These are phyloP conservation scores for Austroboletus olivaceoglutinosus DNA, from an alignment of 1,284 basidiomycete species.

Conservation along the genomic window DNA sequence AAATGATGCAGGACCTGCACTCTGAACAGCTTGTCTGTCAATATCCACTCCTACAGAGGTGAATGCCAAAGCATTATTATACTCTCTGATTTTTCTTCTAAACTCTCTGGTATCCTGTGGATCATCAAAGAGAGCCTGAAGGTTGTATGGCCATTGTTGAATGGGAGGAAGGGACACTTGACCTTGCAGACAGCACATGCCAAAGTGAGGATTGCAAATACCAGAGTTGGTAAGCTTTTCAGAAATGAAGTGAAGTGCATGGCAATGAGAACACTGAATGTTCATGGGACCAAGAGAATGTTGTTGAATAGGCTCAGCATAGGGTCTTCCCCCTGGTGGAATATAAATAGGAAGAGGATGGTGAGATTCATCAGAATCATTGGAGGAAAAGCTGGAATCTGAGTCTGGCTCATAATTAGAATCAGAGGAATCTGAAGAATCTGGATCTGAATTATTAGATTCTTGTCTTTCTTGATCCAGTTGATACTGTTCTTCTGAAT, in stretches of 20 bases:
- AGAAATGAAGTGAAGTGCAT: constrained; percentile 22
- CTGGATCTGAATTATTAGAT: no score
- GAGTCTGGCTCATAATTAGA: no score
- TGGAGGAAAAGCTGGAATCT: no score
- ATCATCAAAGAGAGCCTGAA: constrained; percentile 21
- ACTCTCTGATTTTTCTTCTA: constrained; percentile 33
- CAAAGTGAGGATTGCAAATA: constrained; percentile 12
- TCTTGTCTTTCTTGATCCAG: constrained; percentile 3
- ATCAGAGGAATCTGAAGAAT: no score
- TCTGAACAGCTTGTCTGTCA: constrained; percentile 30
- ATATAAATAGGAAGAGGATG: not conserved
- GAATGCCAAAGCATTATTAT: constrained; percentile 41
- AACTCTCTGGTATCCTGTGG: constrained; percentile 17
- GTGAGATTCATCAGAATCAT: not conserved
- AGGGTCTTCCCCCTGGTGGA: constrained; percentile 5
- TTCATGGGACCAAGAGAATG: constrained; percentile 20
- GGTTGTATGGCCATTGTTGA: constrained; percentile 15
- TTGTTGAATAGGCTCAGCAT: not conserved
- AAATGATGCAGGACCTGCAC: constrained; percentile 35
- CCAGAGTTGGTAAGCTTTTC: constrained; percentile 18
- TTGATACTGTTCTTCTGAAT: constrained; percentile 9
- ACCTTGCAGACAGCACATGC: constrained; percentile 30
- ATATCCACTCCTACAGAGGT: constrained; percentile 37
- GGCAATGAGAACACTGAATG: constrained; percentile 20
- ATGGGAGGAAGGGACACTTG: constrained; percentile 22